Evolutionary conservation across 208 protist genomes (phyloP), one percentile per base, ranked within the genome.

Genomic region (Borovskyia barvae): DNA sequence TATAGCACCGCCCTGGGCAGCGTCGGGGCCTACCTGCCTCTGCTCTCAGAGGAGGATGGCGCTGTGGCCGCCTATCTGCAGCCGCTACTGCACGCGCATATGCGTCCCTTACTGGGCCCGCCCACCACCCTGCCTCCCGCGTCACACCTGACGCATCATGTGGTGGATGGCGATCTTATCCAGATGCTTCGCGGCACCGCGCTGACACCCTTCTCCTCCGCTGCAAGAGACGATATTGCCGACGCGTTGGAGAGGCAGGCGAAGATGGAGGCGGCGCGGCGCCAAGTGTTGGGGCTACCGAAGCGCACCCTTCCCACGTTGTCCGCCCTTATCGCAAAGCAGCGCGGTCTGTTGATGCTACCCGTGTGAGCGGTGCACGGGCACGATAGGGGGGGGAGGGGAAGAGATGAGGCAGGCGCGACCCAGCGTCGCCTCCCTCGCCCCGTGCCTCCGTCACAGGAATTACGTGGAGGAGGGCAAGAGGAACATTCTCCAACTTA

Each of bases 1-100:
- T 94, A 94, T 77, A 62, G 57, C 39, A 94, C 87, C 20, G 26
- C 84, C 15, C 65, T 86, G 24, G 87, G 87, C 33, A 66, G 72
- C 22, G 49, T 94, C 4, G 87, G 87, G 8, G 83, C 79, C 20
- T 90, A 82, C 43, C 67, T 77, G 14, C 84, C 87, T 4, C 82
- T 92, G 60, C 53, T 88, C 20, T 46, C 61, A 1, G 81, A 94
- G 30, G 84, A 86, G 20, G 87, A 94, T 40, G 87, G 69, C 19
- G 82, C 79, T 0, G 42, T 92, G 11, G 87, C 75, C 12, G 87
- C 81, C 12, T 82, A 92, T 50, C 29, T 77, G 36, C 80, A 84
- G 61, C 77, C 80, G 3, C 71, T 93, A 20, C 24, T 93, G 22
- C 40, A 73, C 20, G 47, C 35, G 2, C 70, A 91, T 63, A 39